Evolutionary conservation across 2,329 filamentous ascomycete species (phyloP).

Genomic region (Microdochium nivale): DNA sequence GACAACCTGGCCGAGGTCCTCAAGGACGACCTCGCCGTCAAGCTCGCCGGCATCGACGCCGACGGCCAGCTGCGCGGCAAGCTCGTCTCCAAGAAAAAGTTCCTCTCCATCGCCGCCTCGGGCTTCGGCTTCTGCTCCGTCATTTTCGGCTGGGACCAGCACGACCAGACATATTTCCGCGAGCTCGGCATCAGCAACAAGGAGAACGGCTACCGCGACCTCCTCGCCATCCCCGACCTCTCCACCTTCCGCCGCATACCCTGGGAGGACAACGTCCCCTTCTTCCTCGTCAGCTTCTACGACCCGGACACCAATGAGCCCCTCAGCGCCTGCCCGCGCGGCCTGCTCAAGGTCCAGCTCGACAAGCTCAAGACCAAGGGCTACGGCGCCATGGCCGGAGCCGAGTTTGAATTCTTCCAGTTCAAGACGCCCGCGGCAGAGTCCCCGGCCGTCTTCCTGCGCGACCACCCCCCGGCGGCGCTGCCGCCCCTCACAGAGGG

Average conservation of each 20-base stretch:
- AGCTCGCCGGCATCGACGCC: constrained; percentile 68
- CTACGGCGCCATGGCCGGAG: constrained; percentile 67
- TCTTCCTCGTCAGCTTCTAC: constrained; percentile 67
- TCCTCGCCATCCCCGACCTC: constrained; percentile 66
- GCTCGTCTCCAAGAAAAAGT: constrained; percentile 76
- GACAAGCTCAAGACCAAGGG: constrained; percentile 54
- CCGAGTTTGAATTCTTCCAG: constrained; percentile 65
- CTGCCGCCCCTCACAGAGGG: constrained; percentile 67
- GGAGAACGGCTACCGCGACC: constrained; percentile 69
- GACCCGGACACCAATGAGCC: constrained; percentile 57
- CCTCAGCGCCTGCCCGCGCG: constrained; percentile 63
- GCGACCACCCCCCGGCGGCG: constrained; percentile 52
- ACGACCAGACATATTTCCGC: constrained; percentile 69
- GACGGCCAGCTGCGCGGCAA: constrained; percentile 73
- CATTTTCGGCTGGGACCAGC: constrained; percentile 84
- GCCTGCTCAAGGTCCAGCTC: constrained; percentile 52
- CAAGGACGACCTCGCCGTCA: constrained; percentile 60
- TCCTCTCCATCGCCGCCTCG: constrained; percentile 61
- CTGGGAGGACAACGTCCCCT: constrained; percentile 69
- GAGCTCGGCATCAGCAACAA: constrained; percentile 72
- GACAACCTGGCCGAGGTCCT: constrained; percentile 54
- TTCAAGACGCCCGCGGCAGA: constrained; percentile 28
- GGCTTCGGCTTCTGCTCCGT: constrained; percentile 82
- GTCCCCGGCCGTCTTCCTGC: constrained; percentile 57
- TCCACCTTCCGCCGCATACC: constrained; percentile 65